A percentile compares a stretch with the other conserved stretches of the same genome.
Evolutionary conservation across 2,329 filamentous ascomycete genomes (phyloP).

Genomic region (Xylaria sp.): DNA sequence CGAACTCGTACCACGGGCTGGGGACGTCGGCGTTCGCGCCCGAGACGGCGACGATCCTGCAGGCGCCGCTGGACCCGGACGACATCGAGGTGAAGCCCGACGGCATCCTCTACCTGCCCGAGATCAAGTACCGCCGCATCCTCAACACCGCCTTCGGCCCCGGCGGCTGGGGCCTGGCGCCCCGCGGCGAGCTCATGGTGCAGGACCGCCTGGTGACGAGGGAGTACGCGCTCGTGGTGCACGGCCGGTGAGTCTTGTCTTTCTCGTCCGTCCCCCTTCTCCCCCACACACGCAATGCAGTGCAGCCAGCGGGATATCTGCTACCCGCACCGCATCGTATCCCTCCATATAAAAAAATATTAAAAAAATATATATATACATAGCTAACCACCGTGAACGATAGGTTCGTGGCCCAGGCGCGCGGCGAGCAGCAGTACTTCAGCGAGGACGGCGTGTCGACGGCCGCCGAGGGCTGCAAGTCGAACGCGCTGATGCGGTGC

Average conservation of each 20-base stretch:
- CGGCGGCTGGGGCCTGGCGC: slow-evolving; percentile 93
- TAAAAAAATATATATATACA: not conserved
- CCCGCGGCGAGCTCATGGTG: slow-evolving; percentile 82
- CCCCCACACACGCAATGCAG: too few relatives aligned
- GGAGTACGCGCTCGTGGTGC: slow-evolving; percentile 89
- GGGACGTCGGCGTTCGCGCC: slow-evolving; percentile 71
- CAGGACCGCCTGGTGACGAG: slow-evolving; percentile 82
- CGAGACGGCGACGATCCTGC: slow-evolving; percentile 71
- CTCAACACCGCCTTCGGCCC: slow-evolving; percentile 92
- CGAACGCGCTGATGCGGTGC: slow-evolving; percentile 96
- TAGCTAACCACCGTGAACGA: slow-evolving; percentile 10
- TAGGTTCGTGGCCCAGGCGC: slow-evolving; percentile 88
- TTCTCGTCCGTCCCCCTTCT: not conserved
- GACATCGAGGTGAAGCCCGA: slow-evolving; percentile 98
- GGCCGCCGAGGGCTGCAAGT: slow-evolving; percentile 95
- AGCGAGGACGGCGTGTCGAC: slow-evolving; percentile 87
- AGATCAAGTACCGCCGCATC: slow-evolving; percentile 96
- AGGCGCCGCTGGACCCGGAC: slow-evolving; percentile 67
- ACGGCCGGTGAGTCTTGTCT: slow-evolving; percentile 73
- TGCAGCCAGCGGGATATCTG: too few relatives aligned
- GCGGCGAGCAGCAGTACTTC: slow-evolving; percentile 95
- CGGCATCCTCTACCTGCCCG: slow-evolving; percentile 92
- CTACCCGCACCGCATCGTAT: not conserved
- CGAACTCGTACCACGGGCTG: slow-evolving; percentile 81
- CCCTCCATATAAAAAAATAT: too few relatives aligned